phyloP scores from a whole-genome alignment of 1,139 yeast genomes.

The Nadsonia starkeyi-henricii region DNA sequence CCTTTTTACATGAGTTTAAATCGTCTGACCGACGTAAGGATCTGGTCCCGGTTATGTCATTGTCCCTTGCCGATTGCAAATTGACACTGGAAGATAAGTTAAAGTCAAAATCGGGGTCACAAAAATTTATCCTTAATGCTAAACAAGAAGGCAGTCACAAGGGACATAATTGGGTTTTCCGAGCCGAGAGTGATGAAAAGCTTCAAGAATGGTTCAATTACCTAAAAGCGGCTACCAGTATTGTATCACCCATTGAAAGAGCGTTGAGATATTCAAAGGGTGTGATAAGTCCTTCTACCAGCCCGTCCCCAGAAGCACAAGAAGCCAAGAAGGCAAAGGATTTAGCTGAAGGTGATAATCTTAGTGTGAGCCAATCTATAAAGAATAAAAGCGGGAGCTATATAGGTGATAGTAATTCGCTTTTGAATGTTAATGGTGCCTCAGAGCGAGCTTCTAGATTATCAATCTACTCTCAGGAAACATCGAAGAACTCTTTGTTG shows the following conservation, averaged over 20 bases:
- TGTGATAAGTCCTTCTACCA: not conserved
- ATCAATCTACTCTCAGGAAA: not conserved
- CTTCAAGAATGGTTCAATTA: conserved; percentile 83
- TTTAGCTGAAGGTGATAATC: not conserved
- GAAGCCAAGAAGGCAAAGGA: not conserved
- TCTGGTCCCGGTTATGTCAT: conserved; percentile 75
- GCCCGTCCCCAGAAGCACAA: not conserved
- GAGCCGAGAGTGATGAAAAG: conserved; percentile 62
- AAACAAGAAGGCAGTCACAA: conserved; percentile 51
- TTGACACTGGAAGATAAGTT: conserved; percentile 71
- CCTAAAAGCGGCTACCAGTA: conserved; percentile 44
- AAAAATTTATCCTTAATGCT: conserved; percentile 69
- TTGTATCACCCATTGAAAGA: not conserved
- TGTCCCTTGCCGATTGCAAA: conserved; percentile 67
- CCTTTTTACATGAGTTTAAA: conserved; percentile 82
- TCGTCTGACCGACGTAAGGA: conserved; percentile 71
- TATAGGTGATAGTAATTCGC: not conserved
- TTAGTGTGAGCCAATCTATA: too few species aligned
- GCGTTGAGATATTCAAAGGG: not conserved
- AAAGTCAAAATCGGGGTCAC: conserved; percentile 45
- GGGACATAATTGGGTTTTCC: conserved; percentile 87
- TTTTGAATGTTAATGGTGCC: not conserved
- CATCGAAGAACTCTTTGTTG: not conserved
- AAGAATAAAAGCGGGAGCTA: not conserved
- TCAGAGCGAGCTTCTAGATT: not conserved